phyloP scores from a whole-genome alignment of 2,329 filamentous ascomycete species.

The Didymella arachidicola region DNA sequence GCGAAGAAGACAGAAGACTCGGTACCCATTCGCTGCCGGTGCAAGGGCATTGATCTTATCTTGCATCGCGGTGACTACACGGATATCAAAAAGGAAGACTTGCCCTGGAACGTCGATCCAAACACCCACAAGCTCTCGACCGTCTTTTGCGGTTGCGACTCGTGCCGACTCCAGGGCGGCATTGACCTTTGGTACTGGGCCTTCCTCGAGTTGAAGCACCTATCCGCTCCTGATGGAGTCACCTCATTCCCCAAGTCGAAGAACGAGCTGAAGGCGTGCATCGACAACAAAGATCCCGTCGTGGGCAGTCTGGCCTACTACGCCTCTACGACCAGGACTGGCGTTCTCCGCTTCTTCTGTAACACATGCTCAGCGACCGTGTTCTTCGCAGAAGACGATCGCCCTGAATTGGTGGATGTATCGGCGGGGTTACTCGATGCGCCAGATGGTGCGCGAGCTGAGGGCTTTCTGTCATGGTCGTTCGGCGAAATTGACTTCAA shows the following conservation, averaged over 20 bases:
- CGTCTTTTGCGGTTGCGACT: constrained; percentile 57
- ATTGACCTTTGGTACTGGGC: constrained; percentile 59
- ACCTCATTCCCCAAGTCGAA: constrained; percentile 43
- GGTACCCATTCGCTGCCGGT: constrained; percentile 56
- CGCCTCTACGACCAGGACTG: constrained; percentile 50
- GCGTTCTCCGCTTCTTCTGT: constrained; percentile 60
- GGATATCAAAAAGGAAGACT: constrained; percentile 32
- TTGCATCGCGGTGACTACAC: constrained; percentile 49
- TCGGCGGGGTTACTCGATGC: constrained; percentile 57
- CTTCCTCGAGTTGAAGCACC: constrained; percentile 51
- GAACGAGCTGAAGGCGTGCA: constrained; percentile 47
- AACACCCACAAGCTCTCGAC: constrained; percentile 52
- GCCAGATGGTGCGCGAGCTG: constrained; percentile 57
- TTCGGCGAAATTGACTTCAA: constrained; percentile 40
- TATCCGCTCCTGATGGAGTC: constrained; percentile 42
- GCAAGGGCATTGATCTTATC: constrained; percentile 56
- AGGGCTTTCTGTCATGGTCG: constrained; percentile 55
- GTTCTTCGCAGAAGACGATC: constrained; percentile 55
- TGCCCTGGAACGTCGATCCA: constrained; percentile 58
- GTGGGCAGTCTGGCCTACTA: constrained; percentile 57
- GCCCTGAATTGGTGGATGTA: constrained; percentile 55
- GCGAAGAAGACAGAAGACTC: constrained; percentile 28
- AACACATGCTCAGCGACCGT: constrained; percentile 57
- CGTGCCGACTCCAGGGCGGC: constrained; percentile 56
- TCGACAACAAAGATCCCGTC: constrained; percentile 48